Evolutionary conservation across 2,329 filamentous ascomycete species (phyloP), one percentile per base, ranked within the genome.

Genomic region (Leptoxyphium fumago): DNA sequence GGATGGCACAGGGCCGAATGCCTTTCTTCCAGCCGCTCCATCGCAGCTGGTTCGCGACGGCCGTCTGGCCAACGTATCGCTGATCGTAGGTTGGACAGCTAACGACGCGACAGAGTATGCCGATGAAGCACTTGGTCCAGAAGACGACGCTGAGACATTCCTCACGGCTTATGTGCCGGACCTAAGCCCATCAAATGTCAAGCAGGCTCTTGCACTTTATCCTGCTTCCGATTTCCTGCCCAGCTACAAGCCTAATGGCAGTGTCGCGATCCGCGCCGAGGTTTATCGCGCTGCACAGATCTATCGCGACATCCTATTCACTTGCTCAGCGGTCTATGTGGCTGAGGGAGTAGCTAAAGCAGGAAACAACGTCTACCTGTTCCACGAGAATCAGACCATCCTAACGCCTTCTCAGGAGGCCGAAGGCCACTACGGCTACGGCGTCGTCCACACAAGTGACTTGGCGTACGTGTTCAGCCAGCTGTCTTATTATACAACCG

Each of bases 311-410:
- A 66, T 75, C 34, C 41, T 73, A 26, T 69, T 74, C 64, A 60
- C 62, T 0, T 75, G 72, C 54, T 64, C 67, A 36, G 64, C 71
- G 1, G 50, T 72, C 8, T 61, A 62, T 41, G 65, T 66, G 41
- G 69, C 61, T 2, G 49, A 60, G 28, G 59, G 63, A 1, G 56
- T 73, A 21, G 58, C 64, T 1, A 47, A 55, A 13, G 58, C 55
- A 21, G 62, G 58, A 2, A 64, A 63, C 46, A 51, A 55, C 5
- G 67, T 72, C 5, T 75, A 68, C 51, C 56, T 73, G 1, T 74
- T 69, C 53, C 57, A 67, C 46, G 70, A 68, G 58, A 76, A 76
- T 53, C 70, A 74, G 50, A 75, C 72, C 0, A 62, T 75, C n/a
- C 56, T 73, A 2, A 66, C 64, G 2, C 60, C 64, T 0, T 61